Conservation (phyloP, 2,329 filamentous ascomycete genomes). For the Aspergillus hortae region DNA sequence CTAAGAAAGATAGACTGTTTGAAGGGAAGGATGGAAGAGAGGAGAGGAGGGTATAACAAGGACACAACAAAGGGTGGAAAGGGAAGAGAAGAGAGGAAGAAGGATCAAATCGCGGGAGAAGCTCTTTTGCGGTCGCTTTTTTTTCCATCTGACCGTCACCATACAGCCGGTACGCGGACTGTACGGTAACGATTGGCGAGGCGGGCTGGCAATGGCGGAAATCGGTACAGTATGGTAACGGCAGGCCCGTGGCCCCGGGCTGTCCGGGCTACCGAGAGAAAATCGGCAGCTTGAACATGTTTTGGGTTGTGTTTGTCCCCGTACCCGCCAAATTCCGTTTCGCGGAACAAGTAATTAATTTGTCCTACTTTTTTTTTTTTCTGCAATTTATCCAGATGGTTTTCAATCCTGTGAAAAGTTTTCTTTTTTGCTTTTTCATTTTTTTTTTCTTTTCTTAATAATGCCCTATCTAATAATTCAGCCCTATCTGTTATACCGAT, state of each 20-base stretch:
- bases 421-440: background rate
- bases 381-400: too few species aligned
- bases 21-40: constrained; percentile 30
- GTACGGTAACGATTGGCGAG: constrained; percentile 18
- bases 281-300: constrained; percentile 1
- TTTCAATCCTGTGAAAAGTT: background rate
- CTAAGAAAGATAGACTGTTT: constrained; percentile 27
- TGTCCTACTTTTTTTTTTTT: background rate
- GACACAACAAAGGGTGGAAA: constrained; percentile 26
- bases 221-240: constrained; percentile 25
- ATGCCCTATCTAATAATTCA: too few species aligned
- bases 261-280: constrained; percentile 21
- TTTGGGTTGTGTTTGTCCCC: constrained; percentile 2
- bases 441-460: background rate
- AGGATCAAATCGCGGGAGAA: constrained; percentile 19
- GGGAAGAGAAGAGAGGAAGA: constrained; percentile 26
- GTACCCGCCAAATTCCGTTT: constrained; percentile 16
- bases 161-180: constrained; percentile 28
- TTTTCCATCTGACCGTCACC: constrained; percentile 34
- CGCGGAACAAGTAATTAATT: constrained; percentile 8
- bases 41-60: constrained; percentile 25
- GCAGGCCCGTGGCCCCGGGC: constrained; percentile 13
- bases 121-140: constrained; percentile 29
- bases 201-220: constrained; percentile 9
- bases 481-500: too few species aligned